phyloP scores from a whole-genome alignment of 2,329 filamentous ascomycete genomes.

The Colletotrichum gloeosporioides region DNA sequence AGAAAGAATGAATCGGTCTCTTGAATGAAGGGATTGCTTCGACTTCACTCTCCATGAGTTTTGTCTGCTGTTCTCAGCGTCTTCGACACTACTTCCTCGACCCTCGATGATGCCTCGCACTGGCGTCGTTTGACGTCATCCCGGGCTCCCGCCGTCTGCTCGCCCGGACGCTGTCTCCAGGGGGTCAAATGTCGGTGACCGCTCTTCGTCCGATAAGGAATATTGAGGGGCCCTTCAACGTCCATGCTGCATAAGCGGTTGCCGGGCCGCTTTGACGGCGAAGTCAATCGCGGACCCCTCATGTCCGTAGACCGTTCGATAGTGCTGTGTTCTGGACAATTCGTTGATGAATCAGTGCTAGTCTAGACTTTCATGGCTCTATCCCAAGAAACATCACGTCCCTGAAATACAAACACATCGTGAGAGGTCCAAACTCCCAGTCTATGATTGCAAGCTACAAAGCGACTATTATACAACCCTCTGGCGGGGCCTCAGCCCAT shows the following conservation, averaged over 20 bases:
- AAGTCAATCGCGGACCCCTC: neutral
- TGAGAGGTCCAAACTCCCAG: slow-evolving; percentile 42
- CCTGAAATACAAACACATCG: fast-evolving
- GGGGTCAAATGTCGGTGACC: slow-evolving; percentile 16
- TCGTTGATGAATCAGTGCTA: neutral
- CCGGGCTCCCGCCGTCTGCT: neutral
- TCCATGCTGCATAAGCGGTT: neutral
- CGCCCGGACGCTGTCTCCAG: neutral
- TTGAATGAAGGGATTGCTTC: no score
- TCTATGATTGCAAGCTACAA: slow-evolving; percentile 30
- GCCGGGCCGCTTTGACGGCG: slow-evolving; percentile 1
- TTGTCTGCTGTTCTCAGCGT: neutral
- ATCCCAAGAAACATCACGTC: neutral
- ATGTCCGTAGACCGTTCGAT: neutral
- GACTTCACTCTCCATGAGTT: no score
- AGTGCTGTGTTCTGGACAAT: fast-evolving
- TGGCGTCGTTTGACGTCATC: slow-evolving; percentile 9
- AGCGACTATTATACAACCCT: slow-evolving; percentile 36
- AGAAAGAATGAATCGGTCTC: no score
- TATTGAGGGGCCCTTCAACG: neutral
- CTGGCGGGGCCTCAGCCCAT: slow-evolving; percentile 22
- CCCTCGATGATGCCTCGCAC: neutral
- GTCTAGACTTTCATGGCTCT: neutral
- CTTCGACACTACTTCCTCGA: neutral
- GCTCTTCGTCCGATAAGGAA: neutral